Base-by-base conservation (phyloP, 805 yeast genomes). In the Hanseniaspora vineae region DNA sequence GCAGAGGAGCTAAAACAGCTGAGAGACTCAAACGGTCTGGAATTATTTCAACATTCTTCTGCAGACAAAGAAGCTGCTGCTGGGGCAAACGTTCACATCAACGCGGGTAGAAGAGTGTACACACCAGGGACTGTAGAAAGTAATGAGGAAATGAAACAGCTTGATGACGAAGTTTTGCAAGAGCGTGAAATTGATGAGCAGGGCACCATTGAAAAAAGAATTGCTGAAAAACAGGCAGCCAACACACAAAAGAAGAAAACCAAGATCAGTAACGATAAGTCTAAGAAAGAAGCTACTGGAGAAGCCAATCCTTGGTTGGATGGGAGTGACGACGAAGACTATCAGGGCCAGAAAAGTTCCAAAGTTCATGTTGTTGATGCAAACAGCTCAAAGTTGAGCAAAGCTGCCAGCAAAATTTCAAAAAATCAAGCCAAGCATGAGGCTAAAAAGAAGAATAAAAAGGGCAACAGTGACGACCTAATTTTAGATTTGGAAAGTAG, bases 81-180 rank as follows among this genome's bases (percentile, higher is more conserved):
- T 45, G 67, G 73, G 17, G 76, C 78, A 18, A 78, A 77, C 54
- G 65, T 71, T 14, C 56, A 61, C 15, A 61, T 78, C 43, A 87
- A 86, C 59, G 72, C 73, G 51, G 97, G 97, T 39, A 78, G 96
- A 67, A 73, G 95, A 63, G 69, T 78, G 13, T 88, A 85, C 58
- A 77, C 89, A 3, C 92, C 95, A 5, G 59, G 58, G 23, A 59
- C 61, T 8, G 51, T 50, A 10, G 44, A 52, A 12, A 49, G 57
- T 1, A 55, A 50, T 32, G 53, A 52, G 14, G 61, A 60, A n/a
- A 59, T 68, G 45, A 54, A 66, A 29, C 61, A 63, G 31, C 48
- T 65, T 14, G 66, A 71, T 49, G 53, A 64, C 46, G 53, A 60
- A 33, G 63, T 69, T 12, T 42, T 66, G 42, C 64, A 69, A 33